A percentile compares a stretch with the other conserved stretches of the same genome.
Evolutionary conservation across 805 yeast genomes (phyloP).

Genomic region (Lipomyces oligophaga): DNA sequence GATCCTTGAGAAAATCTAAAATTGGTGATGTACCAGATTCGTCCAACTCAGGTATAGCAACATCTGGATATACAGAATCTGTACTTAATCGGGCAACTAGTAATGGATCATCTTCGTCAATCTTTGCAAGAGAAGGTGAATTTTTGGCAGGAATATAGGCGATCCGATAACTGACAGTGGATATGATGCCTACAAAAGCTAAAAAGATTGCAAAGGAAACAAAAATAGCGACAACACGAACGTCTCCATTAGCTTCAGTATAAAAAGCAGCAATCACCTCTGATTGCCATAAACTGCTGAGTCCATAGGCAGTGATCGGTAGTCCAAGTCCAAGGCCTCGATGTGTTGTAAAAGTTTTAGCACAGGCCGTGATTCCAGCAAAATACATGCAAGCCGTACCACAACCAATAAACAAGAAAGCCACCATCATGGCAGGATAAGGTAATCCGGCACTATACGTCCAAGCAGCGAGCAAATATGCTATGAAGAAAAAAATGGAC

Average conservation of each 20-base stretch:
- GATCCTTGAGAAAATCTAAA: slow-evolving; percentile 45
- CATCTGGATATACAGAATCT: neutral
- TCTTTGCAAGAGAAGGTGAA: slow-evolving; percentile 5
- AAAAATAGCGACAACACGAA: slow-evolving; percentile 25
- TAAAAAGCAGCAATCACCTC: slow-evolving; percentile 48
- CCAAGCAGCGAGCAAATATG: slow-evolving; percentile 29
- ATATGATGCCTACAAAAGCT: slow-evolving; percentile 20
- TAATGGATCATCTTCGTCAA: neutral
- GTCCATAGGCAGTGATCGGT: slow-evolving; percentile 85
- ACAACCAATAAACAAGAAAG: slow-evolving; percentile 39
- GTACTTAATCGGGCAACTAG: neutral
- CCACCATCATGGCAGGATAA: slow-evolving; percentile 30
- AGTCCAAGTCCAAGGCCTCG: slow-evolving; percentile 80
- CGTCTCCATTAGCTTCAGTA: slow-evolving; percentile 29
- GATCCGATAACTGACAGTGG: slow-evolving; percentile 17
- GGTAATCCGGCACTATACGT: slow-evolving; percentile 18
- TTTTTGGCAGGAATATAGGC: slow-evolving; percentile 13
- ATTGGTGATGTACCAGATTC: slow-evolving; percentile 18
- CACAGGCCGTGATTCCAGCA: slow-evolving; percentile 33
- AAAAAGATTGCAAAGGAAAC: slow-evolving; percentile 26
- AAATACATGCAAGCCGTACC: slow-evolving; percentile 41
- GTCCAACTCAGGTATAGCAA: slow-evolving; percentile 7
- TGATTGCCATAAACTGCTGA: slow-evolving; percentile 72
- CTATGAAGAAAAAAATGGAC: slow-evolving; percentile 21
- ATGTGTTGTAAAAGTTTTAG: slow-evolving; percentile 35